phyloP scores from a whole-genome alignment of 2,329 filamentous ascomycete genomes.

The Phaeophleospora eucalypticola region DNA sequence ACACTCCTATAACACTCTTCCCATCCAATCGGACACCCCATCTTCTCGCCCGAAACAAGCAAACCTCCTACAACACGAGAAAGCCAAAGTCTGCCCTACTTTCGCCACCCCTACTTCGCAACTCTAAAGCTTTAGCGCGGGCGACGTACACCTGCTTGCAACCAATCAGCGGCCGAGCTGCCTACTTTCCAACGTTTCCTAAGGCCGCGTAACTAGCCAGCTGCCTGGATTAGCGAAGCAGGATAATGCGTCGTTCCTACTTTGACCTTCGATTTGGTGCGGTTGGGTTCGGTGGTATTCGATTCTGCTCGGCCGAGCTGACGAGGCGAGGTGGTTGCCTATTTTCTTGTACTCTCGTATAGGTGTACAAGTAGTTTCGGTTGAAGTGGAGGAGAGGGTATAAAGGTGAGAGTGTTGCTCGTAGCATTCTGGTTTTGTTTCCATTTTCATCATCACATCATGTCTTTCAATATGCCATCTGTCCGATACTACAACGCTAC shows the following conservation, averaged over 20 bases:
- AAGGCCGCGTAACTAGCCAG: constrained; percentile 16
- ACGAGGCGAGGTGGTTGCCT: constrained; percentile 15
- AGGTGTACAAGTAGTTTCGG: no score
- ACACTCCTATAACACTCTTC: neutral
- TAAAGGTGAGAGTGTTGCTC: constrained; percentile 5
- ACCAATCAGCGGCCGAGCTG: constrained; percentile 14
- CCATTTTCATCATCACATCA: constrained; percentile 12
- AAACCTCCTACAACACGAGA: no score
- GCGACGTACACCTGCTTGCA: constrained; percentile 17
- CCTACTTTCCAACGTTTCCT: constrained; percentile 8
- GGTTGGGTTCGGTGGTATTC: constrained; percentile 4
- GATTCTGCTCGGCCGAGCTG: constrained; percentile 4
- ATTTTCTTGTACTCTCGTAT: neutral
- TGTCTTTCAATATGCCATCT: constrained; percentile 46
- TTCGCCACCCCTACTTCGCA: constrained; percentile 11
- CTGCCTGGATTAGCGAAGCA: constrained; percentile 4
- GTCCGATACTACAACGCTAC: constrained; percentile 51
- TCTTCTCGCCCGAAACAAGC: neutral
- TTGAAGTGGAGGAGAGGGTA: neutral
- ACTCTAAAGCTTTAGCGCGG: neutral
- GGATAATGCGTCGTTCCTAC: constrained; percentile 8
- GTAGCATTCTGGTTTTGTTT: constrained; percentile 3
- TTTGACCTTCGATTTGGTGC: constrained; percentile 5
- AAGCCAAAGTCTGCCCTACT: no score
- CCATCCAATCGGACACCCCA: neutral